A percentile compares a stretch with the other conserved stretches of the same genome.
Conservation (phyloP, 345 rosid species). For the Aquilaria malaccensis region DNA sequence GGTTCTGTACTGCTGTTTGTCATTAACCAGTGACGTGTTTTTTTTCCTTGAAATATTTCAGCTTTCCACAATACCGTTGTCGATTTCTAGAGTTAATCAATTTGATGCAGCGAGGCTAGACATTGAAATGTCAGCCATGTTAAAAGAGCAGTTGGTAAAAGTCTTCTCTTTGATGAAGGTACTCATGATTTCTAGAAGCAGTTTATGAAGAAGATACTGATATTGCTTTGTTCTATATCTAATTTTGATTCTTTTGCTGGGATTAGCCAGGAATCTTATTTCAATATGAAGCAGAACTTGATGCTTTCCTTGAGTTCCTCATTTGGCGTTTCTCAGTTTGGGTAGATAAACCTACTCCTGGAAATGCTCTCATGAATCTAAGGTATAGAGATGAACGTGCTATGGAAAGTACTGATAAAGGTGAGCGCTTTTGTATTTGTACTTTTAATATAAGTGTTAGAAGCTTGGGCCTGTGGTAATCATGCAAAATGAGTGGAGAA, state of each 20-base stretch:
- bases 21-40: background rate
- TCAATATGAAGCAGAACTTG: slow-evolving; percentile 99
- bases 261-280: slow-evolving; percentile 98
- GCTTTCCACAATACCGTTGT: slow-evolving; percentile 60
- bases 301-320: slow-evolving; percentile 98
- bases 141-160: slow-evolving; percentile 90
- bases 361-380: slow-evolving; percentile 89
- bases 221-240: slow-evolving; percentile 9
- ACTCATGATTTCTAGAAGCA: slow-evolving; percentile 9
- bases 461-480: background rate
- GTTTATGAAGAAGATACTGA: slow-evolving; percentile 1
- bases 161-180: slow-evolving; percentile 94
- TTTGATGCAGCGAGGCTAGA: slow-evolving; percentile 94
- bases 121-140: slow-evolving; percentile 93
- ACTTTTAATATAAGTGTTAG: slow-evolving; percentile 8
- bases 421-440: slow-evolving; percentile 30
- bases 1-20: background rate
- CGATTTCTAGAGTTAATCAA: slow-evolving; percentile 91
- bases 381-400: slow-evolving; percentile 84
- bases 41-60: slow-evolving; percentile 1
- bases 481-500: background rate
- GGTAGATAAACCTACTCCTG: slow-evolving; percentile 99
- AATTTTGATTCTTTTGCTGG: slow-evolving; percentile 33
- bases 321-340: slow-evolving; percentile 99
- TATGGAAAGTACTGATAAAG: slow-evolving; percentile 33